Conservation (phyloP, 2,329 filamentous ascomycete genomes). For the Ceratocystis papillata region DNA sequence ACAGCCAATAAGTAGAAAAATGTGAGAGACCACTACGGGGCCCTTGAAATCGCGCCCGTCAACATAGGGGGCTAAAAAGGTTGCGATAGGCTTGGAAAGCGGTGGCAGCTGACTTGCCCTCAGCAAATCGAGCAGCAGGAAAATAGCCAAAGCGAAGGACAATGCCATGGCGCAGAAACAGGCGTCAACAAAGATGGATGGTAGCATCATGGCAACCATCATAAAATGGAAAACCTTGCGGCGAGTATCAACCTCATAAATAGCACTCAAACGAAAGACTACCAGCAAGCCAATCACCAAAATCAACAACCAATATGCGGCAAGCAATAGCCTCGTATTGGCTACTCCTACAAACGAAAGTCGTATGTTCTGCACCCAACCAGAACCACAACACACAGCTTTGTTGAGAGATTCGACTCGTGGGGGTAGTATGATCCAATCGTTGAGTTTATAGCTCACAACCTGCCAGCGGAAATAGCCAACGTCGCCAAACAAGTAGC, state of each 20-base stretch:
- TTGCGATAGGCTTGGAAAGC: slow-evolving; percentile 70
- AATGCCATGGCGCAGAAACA: slow-evolving; percentile 71
- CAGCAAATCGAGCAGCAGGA: slow-evolving; percentile 78
- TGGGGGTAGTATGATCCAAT: slow-evolving; percentile 64
- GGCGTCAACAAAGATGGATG: slow-evolving; percentile 77
- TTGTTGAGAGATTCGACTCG: slow-evolving; percentile 26
- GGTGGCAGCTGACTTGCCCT: slow-evolving; percentile 86
- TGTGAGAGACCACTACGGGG: slow-evolving; percentile 89
- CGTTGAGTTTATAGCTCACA: slow-evolving; percentile 54
- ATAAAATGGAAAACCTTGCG: slow-evolving; percentile 97
- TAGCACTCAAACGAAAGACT: slow-evolving; percentile 61
- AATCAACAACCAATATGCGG: slow-evolving; percentile 60
- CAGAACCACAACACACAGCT: slow-evolving; percentile 37
- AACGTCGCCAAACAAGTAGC: slow-evolving; percentile 77
- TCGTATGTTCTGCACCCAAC: slow-evolving; percentile 57
- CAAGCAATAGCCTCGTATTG: slow-evolving; percentile 68
- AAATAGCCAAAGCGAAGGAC: slow-evolving; percentile 67
- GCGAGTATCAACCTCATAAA: slow-evolving; percentile 87
- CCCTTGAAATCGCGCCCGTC: slow-evolving; percentile 88
- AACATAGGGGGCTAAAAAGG: slow-evolving; percentile 85
- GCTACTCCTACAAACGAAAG: slow-evolving; percentile 57
- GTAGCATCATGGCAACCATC: slow-evolving; percentile 93
- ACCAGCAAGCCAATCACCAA: slow-evolving; percentile 60
- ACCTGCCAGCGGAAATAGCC: slow-evolving; percentile 61
- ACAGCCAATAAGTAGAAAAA: slow-evolving; percentile 89